These are phyloP conservation scores for Tylopilus orsonianus DNA, from an alignment of 1,284 basidiomycete species.

Conservation along the genomic window DNA sequence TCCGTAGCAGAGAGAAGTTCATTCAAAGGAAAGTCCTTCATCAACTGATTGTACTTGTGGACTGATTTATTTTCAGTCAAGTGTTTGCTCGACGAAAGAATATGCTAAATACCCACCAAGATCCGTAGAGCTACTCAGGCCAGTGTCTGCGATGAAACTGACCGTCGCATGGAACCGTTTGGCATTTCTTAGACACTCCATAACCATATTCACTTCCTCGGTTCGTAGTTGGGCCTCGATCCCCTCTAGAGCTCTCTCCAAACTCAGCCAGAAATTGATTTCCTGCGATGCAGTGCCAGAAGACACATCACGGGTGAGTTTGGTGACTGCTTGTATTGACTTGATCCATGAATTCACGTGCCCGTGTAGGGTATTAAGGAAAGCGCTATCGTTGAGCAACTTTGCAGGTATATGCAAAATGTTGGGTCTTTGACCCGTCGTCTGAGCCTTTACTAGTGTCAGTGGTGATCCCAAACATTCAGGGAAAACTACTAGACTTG, in stretches of 20 bases:
- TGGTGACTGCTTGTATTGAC: constrained; percentile 95
- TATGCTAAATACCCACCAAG: constrained; percentile 55
- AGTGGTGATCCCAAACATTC: constrained; percentile 12
- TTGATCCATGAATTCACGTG: constrained; percentile 99
- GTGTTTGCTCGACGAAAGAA: neutral
- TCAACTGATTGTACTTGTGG: constrained; percentile 96
- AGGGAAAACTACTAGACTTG: constrained; percentile 41
- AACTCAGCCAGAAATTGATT: constrained; percentile 97
- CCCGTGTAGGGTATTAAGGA: constrained; percentile 91
- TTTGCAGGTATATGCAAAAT: constrained; percentile 77
- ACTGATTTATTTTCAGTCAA: constrained; percentile 67
- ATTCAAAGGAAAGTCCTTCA: constrained; percentile 99
- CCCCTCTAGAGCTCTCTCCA: constrained; percentile 90
- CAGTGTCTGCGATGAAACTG: constrained; percentile 97
- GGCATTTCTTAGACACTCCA: constrained; percentile 94
- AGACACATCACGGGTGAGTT: constrained; percentile 88
- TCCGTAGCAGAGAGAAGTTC: constrained; percentile 96
- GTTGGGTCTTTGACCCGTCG: constrained; percentile 59
- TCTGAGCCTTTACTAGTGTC: constrained; percentile 46
- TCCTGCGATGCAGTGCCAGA: constrained; percentile 97
- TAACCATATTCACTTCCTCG: constrained; percentile 91
- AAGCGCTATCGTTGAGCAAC: constrained; percentile 82
- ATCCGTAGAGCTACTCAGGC: constrained; percentile 90
- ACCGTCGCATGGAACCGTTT: constrained; percentile 98
- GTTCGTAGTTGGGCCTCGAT: constrained; percentile 92